Conservation (phyloP, 2,329 filamentous ascomycete genomes). For the Fusarium tupiense region DNA sequence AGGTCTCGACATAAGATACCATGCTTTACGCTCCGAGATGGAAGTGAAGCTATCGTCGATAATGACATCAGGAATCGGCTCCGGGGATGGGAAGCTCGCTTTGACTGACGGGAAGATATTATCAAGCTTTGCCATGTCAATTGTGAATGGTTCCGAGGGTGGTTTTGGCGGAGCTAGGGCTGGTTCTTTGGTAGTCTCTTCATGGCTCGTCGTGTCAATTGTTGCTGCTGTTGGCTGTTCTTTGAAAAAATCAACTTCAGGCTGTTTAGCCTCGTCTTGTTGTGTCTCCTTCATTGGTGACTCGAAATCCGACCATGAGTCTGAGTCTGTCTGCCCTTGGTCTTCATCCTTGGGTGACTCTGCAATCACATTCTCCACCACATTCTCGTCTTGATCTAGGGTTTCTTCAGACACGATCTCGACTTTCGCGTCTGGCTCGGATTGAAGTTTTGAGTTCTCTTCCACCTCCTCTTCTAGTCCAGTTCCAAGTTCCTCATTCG, state of each 20-base stretch:
- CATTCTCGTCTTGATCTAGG: background rate
- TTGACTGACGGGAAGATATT: slow-evolving; percentile 46
- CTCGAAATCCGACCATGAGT: slow-evolving; percentile 36
- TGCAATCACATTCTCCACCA: background rate
- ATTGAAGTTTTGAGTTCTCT: background rate
- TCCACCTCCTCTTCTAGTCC: background rate
- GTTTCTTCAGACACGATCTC: background rate
- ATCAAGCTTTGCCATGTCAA: slow-evolving; percentile 50
- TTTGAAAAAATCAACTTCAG: background rate
- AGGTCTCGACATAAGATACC: slow-evolving; percentile 71
- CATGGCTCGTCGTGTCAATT: background rate
- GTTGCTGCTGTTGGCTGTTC: background rate
- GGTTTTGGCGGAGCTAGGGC: background rate
- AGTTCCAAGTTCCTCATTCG: background rate
- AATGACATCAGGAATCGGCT: slow-evolving; percentile 56
- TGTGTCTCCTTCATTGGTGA: slow-evolving; percentile 14
- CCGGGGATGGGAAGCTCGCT: slow-evolving; percentile 43
- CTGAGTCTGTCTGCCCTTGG: slow-evolving; percentile 4
- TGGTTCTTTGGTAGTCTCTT: background rate
- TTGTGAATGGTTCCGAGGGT: slow-evolving; percentile 34
- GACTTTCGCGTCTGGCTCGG: background rate
- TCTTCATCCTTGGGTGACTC: background rate
- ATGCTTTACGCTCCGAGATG: slow-evolving; percentile 68
- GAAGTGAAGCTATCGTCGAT: slow-evolving; percentile 63
- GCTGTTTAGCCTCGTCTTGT: background rate